These are phyloP conservation scores for Pluteus cervinus DNA, from an alignment of 768 basidiomycete species.

Conservation along the genomic window DNA sequence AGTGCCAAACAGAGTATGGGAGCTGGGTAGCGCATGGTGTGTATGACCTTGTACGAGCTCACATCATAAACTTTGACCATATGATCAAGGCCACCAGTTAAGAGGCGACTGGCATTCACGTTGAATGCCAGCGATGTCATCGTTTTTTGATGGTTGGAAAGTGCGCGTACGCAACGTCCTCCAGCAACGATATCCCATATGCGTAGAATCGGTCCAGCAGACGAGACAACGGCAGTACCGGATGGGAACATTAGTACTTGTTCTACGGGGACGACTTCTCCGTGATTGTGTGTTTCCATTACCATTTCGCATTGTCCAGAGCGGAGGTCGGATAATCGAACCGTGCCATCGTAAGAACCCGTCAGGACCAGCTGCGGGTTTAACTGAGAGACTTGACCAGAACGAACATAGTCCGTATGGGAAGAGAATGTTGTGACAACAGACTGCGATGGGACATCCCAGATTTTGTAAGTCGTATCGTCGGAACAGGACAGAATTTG, in stretches of 20 bases:
- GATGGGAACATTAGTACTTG: constrained; percentile 90
- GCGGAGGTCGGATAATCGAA: constrained; percentile 82
- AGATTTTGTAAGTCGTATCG: constrained; percentile 89
- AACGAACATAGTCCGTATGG: constrained; percentile 95
- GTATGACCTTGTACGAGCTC: constrained; percentile 88
- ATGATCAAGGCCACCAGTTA: constrained; percentile 91
- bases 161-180: constrained; percentile 80
- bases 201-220: constrained; percentile 87
- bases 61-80: constrained; percentile 99
- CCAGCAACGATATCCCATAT: constrained; percentile 95
- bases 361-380: constrained; percentile 85
- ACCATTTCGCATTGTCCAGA: constrained; percentile 81
- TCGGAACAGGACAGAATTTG: constrained; percentile 93
- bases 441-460: constrained; percentile 91
- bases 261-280: constrained; percentile 67
- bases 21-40: constrained; percentile 98
- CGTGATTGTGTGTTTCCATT: constrained; percentile 44
- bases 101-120: constrained; percentile 63
- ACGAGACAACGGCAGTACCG: constrained; percentile 78
- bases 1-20: constrained; percentile 86
- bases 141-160: constrained; percentile 98
- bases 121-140: constrained; percentile 87
- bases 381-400: constrained; percentile 79
- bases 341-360: constrained; percentile 92
- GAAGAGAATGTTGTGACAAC: constrained; percentile 71